Base-by-base conservation (phyloP, 331 rosid genomes). In the Saraca asoca region DNA sequence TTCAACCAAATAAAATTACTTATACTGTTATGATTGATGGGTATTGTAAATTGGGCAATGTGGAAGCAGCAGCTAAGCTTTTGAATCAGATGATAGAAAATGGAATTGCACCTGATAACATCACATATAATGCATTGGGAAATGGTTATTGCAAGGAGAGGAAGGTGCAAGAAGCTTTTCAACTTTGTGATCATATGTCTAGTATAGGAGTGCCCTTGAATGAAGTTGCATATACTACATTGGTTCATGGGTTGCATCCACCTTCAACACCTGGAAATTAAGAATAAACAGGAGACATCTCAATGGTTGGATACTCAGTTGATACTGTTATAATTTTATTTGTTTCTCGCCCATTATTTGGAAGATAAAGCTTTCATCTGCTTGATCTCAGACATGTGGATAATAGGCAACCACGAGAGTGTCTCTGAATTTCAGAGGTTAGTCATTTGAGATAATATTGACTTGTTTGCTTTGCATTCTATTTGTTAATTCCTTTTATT, bases 11-110 rank as follows among this genome's bases (percentile, higher is more conserved):
- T 76, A 83, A 82, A 76, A 56, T 81, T 80, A 85, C 91, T 37
- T 90, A 87, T 64, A 83, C 92, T 38, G 77, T 83, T 78, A 78
- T 90, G 83, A 87, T 90, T 48, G 87, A 81, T 61, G 90, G 90
- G 61, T 80, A 85, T 61, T 66, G 79, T 83, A 85, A 87, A 78
- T 69, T 87, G 65, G 95, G 95, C 16, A 76, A 85, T 54, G 64
- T 64, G 80, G 73, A 83, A 58, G 90, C 85, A 80, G 92, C 96
- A 2, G 74, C 41, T 17, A 80, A 65, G 68, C 85, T 90, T 66
- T 53, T 87, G 44, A 64, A 35, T 58, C 79, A 85, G 78, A 90
- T 90, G 95, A 60, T 49, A 74, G 62, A 56, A 63, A 81, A 72
- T 64, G 87, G 92, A 85, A 80, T 90, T 52, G 55, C 68, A 51